Base-by-base conservation (phyloP, 495 filamentous ascomycete genomes). In the Podospora bellae-mahoneyi region DNA sequence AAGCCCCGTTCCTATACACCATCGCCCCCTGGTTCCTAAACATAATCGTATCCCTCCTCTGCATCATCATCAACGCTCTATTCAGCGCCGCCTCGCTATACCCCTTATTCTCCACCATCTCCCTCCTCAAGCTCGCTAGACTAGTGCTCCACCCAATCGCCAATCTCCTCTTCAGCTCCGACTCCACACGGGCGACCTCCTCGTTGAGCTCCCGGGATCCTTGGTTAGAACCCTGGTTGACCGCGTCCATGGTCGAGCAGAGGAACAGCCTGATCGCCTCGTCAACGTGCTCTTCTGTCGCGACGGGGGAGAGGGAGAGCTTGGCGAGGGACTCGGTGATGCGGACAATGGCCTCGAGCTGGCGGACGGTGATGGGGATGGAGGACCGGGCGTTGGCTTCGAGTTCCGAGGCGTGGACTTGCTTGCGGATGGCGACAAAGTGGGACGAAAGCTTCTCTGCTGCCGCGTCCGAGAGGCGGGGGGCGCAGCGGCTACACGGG, bases 191-290 rank as follows among this genome's bases (percentile, higher is more conserved):
- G 67, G 83, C 80, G 4, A 91, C 90, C 75, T 97, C 94, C 64
- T 96, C 93, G 81, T 92, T 93, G 62, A 97, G 84, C 80, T 98
- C 95, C 72, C 89, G 89, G 78, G 85, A 92, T 60, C 91, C 91
- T 68, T 91, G 87, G 63, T 87, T 89, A 65, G 90, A 88, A 30
- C 94, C 95, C 73, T 97, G 92, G 57, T 91, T 92, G 55, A 97
- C 92, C 3, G 95, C 95, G 78, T 99, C 94, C 95, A 99, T 99
- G 62, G 95, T 99, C 2, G 88, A 92, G 57, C 94, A 96, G 4
- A 99, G 82, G 89, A 99, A 99, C 32, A 99, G 87, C 0, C 96
- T 90, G 74, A 99, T 99, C 2, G 96, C 95, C 81, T 99, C 95
- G 76, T 99, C 93, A 62, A 99, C 95, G 78, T 99, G 95, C 63